Evolutionary conservation across 2,329 filamentous ascomycete species (phyloP).

Genomic region (Calonectria naviculata): DNA sequence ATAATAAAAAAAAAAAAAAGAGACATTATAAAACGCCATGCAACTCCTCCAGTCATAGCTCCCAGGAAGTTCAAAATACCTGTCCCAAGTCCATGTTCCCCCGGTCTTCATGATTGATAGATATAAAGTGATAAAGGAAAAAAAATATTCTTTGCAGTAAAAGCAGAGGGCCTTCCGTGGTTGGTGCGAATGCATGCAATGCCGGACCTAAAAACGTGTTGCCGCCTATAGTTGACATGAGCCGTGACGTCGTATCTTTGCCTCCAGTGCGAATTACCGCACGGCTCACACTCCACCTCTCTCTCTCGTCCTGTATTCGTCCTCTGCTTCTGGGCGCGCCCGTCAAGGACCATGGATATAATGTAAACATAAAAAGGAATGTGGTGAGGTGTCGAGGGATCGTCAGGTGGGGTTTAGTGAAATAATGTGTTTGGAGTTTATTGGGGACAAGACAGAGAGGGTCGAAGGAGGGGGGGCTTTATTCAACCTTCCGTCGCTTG

Average conservation of each 20-base stretch:
- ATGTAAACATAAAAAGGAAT: constrained; percentile 41
- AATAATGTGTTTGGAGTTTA: constrained; percentile 10
- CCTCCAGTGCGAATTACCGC: constrained; percentile 26
- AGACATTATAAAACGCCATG: constrained; percentile 37
- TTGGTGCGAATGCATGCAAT: constrained; percentile 19
- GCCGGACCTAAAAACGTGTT: constrained; percentile 17
- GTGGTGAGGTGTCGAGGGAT: constrained; percentile 37
- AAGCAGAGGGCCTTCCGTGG: constrained; percentile 24
- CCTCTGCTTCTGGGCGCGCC: constrained; percentile 33
- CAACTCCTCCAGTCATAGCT: constrained; percentile 41
- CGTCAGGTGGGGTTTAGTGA: constrained; percentile 24
- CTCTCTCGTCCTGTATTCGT: constrained; percentile 18
- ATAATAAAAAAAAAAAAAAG: constrained; percentile 21
- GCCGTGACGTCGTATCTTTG: constrained; percentile 16
- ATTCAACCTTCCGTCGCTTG: constrained; percentile 83
- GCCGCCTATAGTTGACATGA: constrained; percentile 15
- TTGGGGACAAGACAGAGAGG: constrained; percentile 13
- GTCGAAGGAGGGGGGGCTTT: constrained; percentile 29
- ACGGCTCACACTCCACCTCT: constrained; percentile 18
- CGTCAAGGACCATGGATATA: constrained; percentile 23
- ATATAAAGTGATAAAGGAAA: constrained; percentile 24
- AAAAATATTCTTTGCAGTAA: constrained; percentile 25
- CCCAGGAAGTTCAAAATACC: constrained; percentile 31
- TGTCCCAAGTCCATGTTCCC: constrained; percentile 29
- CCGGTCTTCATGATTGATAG: constrained; percentile 30